phyloP scores from a whole-genome alignment of 169 alveolate species.

The Miamiensis avidus region DNA sequence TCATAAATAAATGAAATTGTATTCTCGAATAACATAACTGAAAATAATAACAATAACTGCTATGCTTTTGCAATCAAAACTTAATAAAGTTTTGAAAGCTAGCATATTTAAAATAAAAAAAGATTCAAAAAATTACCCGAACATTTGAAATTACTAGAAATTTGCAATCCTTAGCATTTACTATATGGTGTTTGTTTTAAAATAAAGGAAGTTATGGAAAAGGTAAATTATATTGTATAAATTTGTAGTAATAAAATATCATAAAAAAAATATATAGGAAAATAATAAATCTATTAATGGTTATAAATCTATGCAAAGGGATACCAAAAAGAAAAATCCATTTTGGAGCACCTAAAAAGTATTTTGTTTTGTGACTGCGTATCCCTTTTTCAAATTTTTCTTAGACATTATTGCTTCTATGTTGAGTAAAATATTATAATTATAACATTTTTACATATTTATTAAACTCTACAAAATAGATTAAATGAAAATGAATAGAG shows the following conservation, averaged over 20 bases:
- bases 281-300: neutral
- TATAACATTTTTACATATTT: neutral
- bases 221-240: no score
- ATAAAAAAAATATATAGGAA: neutral
- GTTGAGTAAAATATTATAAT: slow-evolving; percentile 1
- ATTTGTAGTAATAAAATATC: slow-evolving; percentile 2
- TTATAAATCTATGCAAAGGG: neutral
- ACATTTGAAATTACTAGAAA: slow-evolving; percentile 1
- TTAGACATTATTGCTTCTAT: slow-evolving; percentile 15
- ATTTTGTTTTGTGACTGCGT: slow-evolving; percentile 11
- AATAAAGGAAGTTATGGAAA: slow-evolving; percentile 13
- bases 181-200: slow-evolving; percentile 19
- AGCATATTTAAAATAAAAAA: no score
- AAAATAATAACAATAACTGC: slow-evolving; percentile 11
- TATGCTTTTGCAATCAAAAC: slow-evolving; percentile 22
- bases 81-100: neutral
- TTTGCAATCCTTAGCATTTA: slow-evolving; percentile 16
- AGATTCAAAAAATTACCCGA: neutral
- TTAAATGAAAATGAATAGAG: slow-evolving; percentile 2
- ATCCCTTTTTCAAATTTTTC: slow-evolving; percentile 20
- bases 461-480: neutral
- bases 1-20: slow-evolving; percentile 26
- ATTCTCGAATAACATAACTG: slow-evolving; percentile 6
- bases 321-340: neutral
- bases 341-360: slow-evolving; percentile 26